Conservation (phyloP, 2,329 filamentous ascomycete species). For the Xylariaceae sp. region DNA sequence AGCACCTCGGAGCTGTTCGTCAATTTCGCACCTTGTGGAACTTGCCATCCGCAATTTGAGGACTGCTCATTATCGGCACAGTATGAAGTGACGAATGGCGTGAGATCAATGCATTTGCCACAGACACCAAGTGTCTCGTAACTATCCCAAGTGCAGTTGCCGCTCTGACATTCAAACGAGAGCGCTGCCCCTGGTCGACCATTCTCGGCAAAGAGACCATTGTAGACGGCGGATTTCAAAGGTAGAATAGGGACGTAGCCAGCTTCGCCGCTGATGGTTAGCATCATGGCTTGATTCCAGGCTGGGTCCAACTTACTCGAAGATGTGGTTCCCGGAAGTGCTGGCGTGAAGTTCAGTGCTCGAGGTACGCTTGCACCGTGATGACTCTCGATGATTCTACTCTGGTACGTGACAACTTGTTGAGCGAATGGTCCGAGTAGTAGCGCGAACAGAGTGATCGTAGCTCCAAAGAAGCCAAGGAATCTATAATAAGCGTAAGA, state of each 20-base stretch:
- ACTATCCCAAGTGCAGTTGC: conserved; percentile 30
- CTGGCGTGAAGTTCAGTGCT: conserved; percentile 28
- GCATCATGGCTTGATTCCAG: not conserved
- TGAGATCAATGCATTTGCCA: conserved; percentile 27
- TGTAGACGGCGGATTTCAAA: conserved; percentile 35
- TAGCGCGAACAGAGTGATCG: conserved; percentile 28
- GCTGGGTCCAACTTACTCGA: conserved; percentile 15
- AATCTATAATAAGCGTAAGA: conserved; percentile 13
- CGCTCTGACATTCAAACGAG: conserved; percentile 28
- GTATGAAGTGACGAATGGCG: conserved; percentile 27
- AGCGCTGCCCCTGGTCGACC: conserved; percentile 26
- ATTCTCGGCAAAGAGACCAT: conserved; percentile 35
- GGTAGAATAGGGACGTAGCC: conserved; percentile 33
- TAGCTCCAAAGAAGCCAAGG: conserved; percentile 30
- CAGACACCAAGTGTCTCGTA: conserved; percentile 32
- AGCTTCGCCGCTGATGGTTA: conserved; percentile 10
- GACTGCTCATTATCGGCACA: conserved; percentile 16
- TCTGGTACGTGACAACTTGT: conserved; percentile 32
- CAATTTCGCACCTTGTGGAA: conserved; percentile 27
- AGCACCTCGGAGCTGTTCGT: conserved; percentile 28
- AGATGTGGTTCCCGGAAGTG: conserved; percentile 25
- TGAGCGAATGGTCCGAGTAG: conserved; percentile 33
- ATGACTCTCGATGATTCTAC: conserved; percentile 17
- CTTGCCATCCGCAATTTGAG: conserved; percentile 30
- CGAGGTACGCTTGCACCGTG: conserved; percentile 28